A percentile compares a stretch with the other conserved stretches of the same genome.
Evolutionary conservation across 2,329 filamentous ascomycete genomes (phyloP).

Genomic region (Clonostachys byssicola): DNA sequence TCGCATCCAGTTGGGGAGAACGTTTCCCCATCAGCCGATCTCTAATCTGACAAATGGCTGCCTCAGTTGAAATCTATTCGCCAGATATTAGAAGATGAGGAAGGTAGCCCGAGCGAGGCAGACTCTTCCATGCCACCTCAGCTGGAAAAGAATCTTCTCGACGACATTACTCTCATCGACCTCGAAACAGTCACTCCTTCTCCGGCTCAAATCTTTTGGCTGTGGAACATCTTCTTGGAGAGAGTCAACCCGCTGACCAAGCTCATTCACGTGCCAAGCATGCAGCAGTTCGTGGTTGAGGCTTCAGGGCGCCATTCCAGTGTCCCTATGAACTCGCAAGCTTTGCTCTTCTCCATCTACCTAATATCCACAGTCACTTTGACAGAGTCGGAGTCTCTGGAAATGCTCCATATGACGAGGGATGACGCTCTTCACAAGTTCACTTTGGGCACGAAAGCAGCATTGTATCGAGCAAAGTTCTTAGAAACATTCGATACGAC

Average conservation of each 20-base stretch:
- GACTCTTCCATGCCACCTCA: conserved; percentile 5
- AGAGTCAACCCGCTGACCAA: conserved; percentile 74
- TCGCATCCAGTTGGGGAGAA: no score
- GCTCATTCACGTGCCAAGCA: conserved; percentile 64
- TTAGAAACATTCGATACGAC: conserved; percentile 53
- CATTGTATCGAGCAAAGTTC: conserved; percentile 50
- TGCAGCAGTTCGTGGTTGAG: conserved; percentile 62
- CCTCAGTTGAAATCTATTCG: conserved; percentile 24
- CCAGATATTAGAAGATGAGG: conserved; percentile 52
- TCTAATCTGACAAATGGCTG: conserved; percentile 3
- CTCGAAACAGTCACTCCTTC: conserved; percentile 56
- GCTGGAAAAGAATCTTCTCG: conserved; percentile 37
- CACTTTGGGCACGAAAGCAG: conserved; percentile 43
- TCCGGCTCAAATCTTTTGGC: conserved; percentile 60
- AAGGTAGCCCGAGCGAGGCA: conserved; percentile 19
- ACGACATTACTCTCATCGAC: conserved; percentile 29
- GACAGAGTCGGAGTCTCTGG: conserved; percentile 46
- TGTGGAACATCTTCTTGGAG: conserved; percentile 73
- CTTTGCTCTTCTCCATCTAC: conserved; percentile 63
- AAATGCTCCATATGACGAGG: conserved; percentile 43
- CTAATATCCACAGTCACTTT: conserved; percentile 56
- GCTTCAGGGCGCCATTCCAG: conserved; percentile 51
- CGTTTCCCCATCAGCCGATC: no score
- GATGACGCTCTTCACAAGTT: conserved; percentile 47
- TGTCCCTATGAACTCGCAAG: conserved; percentile 54